Evolutionary conservation across 2,329 filamentous ascomycete species (phyloP).

Genomic region (Ceratocystiopsis brevicomis): DNA sequence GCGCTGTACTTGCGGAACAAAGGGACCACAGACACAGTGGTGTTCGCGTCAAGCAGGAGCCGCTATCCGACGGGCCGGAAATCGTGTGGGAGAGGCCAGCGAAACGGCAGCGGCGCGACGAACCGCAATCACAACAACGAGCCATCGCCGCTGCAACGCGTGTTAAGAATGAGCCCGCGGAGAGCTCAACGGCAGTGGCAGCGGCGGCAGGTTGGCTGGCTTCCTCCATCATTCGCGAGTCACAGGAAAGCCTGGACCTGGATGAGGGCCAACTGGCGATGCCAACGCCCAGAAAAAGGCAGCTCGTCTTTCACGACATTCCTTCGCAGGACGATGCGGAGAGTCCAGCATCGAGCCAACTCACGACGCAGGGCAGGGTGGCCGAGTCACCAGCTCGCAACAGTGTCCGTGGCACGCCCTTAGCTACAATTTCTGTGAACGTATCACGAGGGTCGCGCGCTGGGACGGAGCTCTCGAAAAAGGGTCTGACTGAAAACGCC

Average conservation of each 20-base stretch:
- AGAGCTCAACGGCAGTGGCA: too few relatives aligned
- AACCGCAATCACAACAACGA: too few relatives aligned
- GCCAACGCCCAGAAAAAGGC: constrained; percentile 24
- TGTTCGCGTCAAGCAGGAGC: constrained; percentile 27
- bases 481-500: neutral
- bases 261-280: constrained; percentile 26
- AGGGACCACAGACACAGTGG: neutral
- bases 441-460: neutral
- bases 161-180: too few relatives aligned
- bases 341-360: neutral
- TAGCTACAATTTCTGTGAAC: constrained; percentile 5
- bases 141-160: too few relatives aligned
- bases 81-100: constrained; percentile 31
- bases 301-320: constrained; percentile 1
- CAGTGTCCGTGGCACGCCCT: neutral
- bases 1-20: neutral
- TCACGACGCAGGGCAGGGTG: neutral
- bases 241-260: constrained; percentile 42
- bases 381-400: too few relatives aligned
- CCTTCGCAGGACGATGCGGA: neutral
- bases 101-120: constrained; percentile 8
- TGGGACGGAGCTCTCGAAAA: too few relatives aligned
- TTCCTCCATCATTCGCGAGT: constrained; percentile 2
- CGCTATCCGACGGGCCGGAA: constrained; percentile 32
- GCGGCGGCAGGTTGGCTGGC: too few relatives aligned